Evolutionary conservation across 1,284 basidiomycete genomes (phyloP), one percentile per base, ranked within the genome.

Genomic region (Moesziomyces parantarcticus): DNA sequence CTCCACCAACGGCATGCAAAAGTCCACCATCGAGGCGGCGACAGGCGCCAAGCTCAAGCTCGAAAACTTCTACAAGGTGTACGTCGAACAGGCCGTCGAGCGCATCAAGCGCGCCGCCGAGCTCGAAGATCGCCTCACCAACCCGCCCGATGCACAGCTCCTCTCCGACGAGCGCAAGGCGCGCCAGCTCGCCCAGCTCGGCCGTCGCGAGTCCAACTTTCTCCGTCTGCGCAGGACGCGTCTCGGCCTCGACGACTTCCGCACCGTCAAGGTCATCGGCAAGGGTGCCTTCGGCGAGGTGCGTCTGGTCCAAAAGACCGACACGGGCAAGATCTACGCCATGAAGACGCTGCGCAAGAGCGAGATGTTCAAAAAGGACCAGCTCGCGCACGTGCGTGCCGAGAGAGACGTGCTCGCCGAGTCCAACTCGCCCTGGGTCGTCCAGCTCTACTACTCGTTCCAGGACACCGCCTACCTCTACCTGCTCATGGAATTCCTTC

Each of bases 211-310:
- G 86, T 79, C 76, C 47, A 78, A 65, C 69, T 95, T 94, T 86
- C 87, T 99, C 57, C 90, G 97, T 34, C 87, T 99, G 59, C 89
- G 93, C 60, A 88, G 96, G 75, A 98, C 96, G 25, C 92, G 94
- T 82, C 92, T 99, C 74, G 94, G 93, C 36, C 86, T 98, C 53
- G 88, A 92, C 57, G 94, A 99, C 86, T 99, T 99, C 88, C 88
- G 90, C 73, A 98, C 97, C 2, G 92, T 99, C 82, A 99, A 99
- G 85, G 95, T 98, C 65, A 99, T 99, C 80, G 97, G 97, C 34
- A 97, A 98, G 86, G 97, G 96, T 78, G 97, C 96, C 16, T 98
- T 98, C 83, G 96, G 96, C 83, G 96, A 98, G 88, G 94, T 98
- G 39, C 89, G 96, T 53, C 87, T 99, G 50, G 94, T 97, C 43